A percentile compares a stretch with the other conserved stretches of the same genome.
Evolutionary conservation across 495 filamentous ascomycete genomes (phyloP).

Genomic region (Aspergillus ostianus): DNA sequence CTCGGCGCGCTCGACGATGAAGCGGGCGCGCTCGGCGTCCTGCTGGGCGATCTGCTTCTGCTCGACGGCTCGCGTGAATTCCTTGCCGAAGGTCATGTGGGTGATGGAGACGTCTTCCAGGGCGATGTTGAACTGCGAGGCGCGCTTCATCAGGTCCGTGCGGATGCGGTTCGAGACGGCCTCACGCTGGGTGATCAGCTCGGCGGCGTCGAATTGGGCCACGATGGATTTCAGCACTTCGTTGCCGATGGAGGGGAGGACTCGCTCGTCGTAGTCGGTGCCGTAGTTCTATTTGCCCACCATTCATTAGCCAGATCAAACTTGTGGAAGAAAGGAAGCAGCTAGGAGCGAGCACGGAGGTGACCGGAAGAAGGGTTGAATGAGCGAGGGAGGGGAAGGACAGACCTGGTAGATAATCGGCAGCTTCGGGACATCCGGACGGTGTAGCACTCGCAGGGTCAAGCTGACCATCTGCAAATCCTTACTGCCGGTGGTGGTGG

Average conservation of each 20-base stretch:
- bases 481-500: constrained; percentile 97
- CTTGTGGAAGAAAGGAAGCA: not conserved
- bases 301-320: not conserved
- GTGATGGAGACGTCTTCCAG: constrained; percentile 99
- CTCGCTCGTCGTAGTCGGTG: constrained; percentile 97
- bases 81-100: constrained; percentile 99
- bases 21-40: constrained; percentile 93
- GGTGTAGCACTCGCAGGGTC: constrained; percentile 91
- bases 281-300: constrained; percentile 61
- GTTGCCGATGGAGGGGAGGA: constrained; percentile 99
- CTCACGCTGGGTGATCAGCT: constrained; percentile 99
- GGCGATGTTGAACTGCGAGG: constrained; percentile 98
- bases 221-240: constrained; percentile 99
- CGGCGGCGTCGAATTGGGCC: constrained; percentile 97
- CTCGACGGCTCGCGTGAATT: constrained; percentile 98
- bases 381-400: not conserved
- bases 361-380: not conserved
- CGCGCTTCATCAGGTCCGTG: constrained; percentile 88
- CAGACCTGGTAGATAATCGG: constrained; percentile 98
- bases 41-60: constrained; percentile 99
- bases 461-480: constrained; percentile 99
- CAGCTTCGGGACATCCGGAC: constrained; percentile 86
- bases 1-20: constrained; percentile 98
- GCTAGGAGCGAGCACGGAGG: not conserved
- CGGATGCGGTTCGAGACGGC: constrained; percentile 94